Percentiles rank a stretch among this genome's conserved stretches.
These are phyloP conservation scores for Cucurbita moschata DNA, from an alignment of 306 rosid species.

Conservation along the genomic window DNA sequence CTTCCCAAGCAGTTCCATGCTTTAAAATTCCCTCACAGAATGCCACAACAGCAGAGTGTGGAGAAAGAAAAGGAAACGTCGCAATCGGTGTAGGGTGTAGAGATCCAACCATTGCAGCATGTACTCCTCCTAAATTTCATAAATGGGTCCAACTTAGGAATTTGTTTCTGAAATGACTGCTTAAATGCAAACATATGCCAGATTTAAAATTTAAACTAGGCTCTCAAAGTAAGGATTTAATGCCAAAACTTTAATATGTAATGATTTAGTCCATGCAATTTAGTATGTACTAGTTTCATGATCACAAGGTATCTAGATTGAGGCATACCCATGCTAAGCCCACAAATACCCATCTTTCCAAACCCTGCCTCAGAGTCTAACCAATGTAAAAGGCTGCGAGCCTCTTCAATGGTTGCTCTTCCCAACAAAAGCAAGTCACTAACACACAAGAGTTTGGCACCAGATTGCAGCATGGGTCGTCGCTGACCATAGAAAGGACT, in stretches of 20 bases:
- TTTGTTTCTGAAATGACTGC: not conserved
- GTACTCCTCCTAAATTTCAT: conserved; percentile 77
- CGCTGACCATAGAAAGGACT: conserved; percentile 98
- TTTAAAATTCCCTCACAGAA: conserved; percentile 94
- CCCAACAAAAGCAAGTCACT: conserved; percentile 95
- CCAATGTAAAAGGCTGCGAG: conserved; percentile 87
- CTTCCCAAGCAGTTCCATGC: conserved; percentile 97
- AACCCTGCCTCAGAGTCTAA: conserved; percentile 74
- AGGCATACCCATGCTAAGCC: conserved; percentile 95
- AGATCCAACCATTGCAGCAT: conserved; percentile 98
- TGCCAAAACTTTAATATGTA: not conserved
- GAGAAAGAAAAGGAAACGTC: conserved; percentile 90
- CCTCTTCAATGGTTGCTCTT: conserved; percentile 92
- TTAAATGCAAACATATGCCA: not conserved
- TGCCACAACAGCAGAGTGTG: conserved; percentile 93
- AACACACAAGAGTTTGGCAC: conserved; percentile 89
- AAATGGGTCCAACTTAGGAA: conserved; percentile 4
- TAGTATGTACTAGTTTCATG: not conserved
- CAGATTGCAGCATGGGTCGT: conserved; percentile 76
- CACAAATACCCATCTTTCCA: conserved; percentile 96
- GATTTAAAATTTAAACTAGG: not conserved
- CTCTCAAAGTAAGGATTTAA: not conserved
- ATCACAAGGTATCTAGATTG: conserved; percentile 1
- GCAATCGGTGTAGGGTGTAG: conserved; percentile 94
- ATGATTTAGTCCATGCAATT: not conserved